Base-by-base conservation (phyloP, 345 rosid genomes). In the Gossypium ekmanianum region DNA sequence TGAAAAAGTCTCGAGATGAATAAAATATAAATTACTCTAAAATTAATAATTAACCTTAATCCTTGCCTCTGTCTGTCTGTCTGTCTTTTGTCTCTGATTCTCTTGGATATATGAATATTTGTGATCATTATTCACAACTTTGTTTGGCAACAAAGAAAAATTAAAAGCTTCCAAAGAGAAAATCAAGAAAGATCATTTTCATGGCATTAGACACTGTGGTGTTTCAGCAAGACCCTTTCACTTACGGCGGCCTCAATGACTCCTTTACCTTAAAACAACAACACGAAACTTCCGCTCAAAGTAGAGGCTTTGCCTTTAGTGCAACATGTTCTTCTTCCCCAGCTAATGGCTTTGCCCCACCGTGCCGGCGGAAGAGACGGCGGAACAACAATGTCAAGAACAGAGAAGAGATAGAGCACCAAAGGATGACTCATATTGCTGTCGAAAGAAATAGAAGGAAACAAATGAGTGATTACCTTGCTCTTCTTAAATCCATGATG, bases 361-460 rank as follows among this genome's bases (percentile, higher is more conserved):
- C 74, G 18, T 55, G 72, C 48, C 80, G 80, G 74, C 61, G 83
- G 75, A 87, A 73, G 78, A 84, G 89, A 80, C 69, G 84, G 80
- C 85, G 84, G 22, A 75, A 72, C 17, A 84, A 75, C 76, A 69
- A 56, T 63, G 76, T 76, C 29, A 87, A 83, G 78, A 85, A 80
- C 78, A 74, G 66, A 58, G 84, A 86, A 29, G 89, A 90, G 71
- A 81, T 84, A 67, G 90, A 88, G 86, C 84, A 71, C n/a, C 92
- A 88, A 77, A 89, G 97, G 77, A 84, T 85, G 80, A 86, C 83
- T 58, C 97, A 91, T 82, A 89, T 91, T 79, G 74, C 81, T 14
- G 88, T 89, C 12, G 94, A 91, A 70, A 89, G 97, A 71, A 88
- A 88, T 55, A 79, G 97, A 52, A 83, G 97, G 77, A 88, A 79